A percentile compares a stretch with the other conserved stretches of the same genome.
Conservation (phyloP, 2,329 filamentous ascomycete species). For the Ophiocordyceps australis region DNA sequence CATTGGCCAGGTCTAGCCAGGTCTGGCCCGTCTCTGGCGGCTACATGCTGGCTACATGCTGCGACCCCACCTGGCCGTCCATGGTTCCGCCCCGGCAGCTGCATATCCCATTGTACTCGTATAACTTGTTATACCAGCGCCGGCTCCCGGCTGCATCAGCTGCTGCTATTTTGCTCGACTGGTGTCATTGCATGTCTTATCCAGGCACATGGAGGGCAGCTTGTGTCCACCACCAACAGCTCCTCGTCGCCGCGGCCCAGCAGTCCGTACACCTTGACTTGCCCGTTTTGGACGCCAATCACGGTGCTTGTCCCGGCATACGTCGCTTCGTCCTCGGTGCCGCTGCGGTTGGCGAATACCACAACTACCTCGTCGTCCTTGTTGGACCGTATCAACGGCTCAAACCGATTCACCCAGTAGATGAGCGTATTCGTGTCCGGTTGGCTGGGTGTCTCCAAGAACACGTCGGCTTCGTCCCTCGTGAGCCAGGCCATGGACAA, state of each 20-base stretch:
- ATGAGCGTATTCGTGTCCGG: constrained; percentile 57
- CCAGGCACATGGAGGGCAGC: too few species aligned
- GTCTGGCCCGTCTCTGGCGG: too few species aligned
- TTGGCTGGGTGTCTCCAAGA: constrained; percentile 28
- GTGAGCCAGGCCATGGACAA: constrained; percentile 69
- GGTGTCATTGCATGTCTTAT: too few species aligned
- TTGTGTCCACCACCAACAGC: constrained; percentile 53
- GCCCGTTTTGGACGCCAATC: constrained; percentile 44
- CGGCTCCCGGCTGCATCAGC: too few species aligned
- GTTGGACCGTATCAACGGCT: constrained; percentile 39
- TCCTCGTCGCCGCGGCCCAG: constrained; percentile 54
- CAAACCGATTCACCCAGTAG: constrained; percentile 58
- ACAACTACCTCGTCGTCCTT: constrained; percentile 42
- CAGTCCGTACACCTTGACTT: constrained; percentile 50
- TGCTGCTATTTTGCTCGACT: too few species aligned
- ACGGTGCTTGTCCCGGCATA: constrained; percentile 64
- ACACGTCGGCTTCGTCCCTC: constrained; percentile 25
- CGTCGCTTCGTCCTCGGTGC: constrained; percentile 43
- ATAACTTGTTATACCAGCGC: too few species aligned
- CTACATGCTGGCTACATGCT: too few species aligned
- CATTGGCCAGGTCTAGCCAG: too few species aligned
- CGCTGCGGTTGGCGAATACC: constrained; percentile 53
- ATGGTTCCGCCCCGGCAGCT: too few species aligned
- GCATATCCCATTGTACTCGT: too few species aligned
- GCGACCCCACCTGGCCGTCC: too few species aligned